phyloP scores from a whole-genome alignment of 2,329 filamentous ascomycete species.

The Paracoccidioides lutzii region DNA sequence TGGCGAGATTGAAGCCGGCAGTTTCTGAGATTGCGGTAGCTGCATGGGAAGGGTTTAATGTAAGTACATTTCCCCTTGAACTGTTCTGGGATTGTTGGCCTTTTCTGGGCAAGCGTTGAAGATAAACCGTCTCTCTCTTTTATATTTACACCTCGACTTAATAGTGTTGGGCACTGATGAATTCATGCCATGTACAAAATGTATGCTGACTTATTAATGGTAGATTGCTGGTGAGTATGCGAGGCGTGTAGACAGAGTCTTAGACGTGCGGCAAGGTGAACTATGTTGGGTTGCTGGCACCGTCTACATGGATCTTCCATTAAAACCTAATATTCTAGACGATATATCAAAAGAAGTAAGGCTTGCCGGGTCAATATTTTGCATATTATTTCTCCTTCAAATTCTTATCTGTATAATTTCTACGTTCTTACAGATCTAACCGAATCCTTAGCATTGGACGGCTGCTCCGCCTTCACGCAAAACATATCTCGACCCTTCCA shows the following conservation, averaged over 20 bases:
- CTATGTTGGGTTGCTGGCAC: slow-evolving; percentile 92
- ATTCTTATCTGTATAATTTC: neutral
- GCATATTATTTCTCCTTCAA: neutral
- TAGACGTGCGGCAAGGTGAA: slow-evolving; percentile 91
- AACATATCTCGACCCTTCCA: slow-evolving; percentile 54
- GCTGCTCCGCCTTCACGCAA: slow-evolving; percentile 63
- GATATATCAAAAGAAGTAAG: slow-evolving; percentile 84
- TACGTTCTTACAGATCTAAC: slow-evolving; percentile 7
- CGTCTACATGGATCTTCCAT: slow-evolving; percentile 90
- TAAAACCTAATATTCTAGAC: slow-evolving; percentile 92
- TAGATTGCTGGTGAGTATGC: slow-evolving; percentile 64
- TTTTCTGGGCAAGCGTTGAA: neutral
- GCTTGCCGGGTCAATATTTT: slow-evolving; percentile 5
- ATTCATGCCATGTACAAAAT: neutral
- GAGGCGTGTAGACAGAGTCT: slow-evolving; percentile 67
- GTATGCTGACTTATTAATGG: neutral
- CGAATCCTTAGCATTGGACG: slow-evolving; percentile 59
- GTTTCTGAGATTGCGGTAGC: slow-evolving; percentile 62
- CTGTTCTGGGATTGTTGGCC: too few species aligned
- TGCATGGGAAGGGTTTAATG: slow-evolving; percentile 62
- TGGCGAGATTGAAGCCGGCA: slow-evolving; percentile 73
- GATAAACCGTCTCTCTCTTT: too few species aligned
- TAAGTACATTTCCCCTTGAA: slow-evolving; percentile 20
- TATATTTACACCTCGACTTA: neutral
- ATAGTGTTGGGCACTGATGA: neutral